Conservation (phyloP, 192 early-diverging fungal genomes). For the Mortierella antarctica region DNA sequence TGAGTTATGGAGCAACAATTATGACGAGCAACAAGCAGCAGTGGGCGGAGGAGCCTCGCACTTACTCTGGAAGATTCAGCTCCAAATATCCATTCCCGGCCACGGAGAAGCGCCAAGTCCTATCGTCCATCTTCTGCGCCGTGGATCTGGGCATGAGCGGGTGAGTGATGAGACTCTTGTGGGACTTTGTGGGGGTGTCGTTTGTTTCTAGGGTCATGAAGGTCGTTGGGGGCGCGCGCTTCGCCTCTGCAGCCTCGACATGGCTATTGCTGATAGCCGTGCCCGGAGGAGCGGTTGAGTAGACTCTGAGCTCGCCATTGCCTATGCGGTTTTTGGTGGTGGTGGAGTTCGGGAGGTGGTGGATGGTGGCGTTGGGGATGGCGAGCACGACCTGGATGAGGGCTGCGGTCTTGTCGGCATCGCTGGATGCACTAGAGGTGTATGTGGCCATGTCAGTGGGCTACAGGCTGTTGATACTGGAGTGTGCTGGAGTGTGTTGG, state of each 20-base stretch:
- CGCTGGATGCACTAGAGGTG: neutral
- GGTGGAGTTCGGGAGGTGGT: constrained; percentile 9
- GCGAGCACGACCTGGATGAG: constrained; percentile 29
- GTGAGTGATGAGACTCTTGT: constrained; percentile 47
- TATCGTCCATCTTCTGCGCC: constrained; percentile 26
- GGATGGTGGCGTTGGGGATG: constrained; percentile 30
- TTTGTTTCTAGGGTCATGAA: constrained; percentile 49
- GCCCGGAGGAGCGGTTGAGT: constrained; percentile 17
- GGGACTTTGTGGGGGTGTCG: constrained; percentile 32
- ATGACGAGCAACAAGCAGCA: neutral
- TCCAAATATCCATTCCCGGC: constrained; percentile 44
- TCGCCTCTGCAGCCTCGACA: neutral
- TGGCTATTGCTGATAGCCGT: neutral
- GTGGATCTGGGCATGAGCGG: constrained; percentile 46
- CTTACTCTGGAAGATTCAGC: constrained; percentile 34
- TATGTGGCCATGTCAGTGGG: neutral
- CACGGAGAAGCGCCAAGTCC: constrained; percentile 42
- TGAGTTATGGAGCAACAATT: neutral
- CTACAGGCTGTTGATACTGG: too few relatives aligned
- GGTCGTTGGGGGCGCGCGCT: constrained; percentile 10
- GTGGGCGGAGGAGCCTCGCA: neutral
- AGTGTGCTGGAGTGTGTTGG: too few relatives aligned
- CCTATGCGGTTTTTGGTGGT: constrained; percentile 27
- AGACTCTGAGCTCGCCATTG: constrained; percentile 33
- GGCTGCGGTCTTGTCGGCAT: neutral